Percentiles rank a stretch among this genome's conserved stretches.
Conservation (phyloP, 2,329 filamentous ascomycete genomes). For the Epichloe sylvatica region DNA sequence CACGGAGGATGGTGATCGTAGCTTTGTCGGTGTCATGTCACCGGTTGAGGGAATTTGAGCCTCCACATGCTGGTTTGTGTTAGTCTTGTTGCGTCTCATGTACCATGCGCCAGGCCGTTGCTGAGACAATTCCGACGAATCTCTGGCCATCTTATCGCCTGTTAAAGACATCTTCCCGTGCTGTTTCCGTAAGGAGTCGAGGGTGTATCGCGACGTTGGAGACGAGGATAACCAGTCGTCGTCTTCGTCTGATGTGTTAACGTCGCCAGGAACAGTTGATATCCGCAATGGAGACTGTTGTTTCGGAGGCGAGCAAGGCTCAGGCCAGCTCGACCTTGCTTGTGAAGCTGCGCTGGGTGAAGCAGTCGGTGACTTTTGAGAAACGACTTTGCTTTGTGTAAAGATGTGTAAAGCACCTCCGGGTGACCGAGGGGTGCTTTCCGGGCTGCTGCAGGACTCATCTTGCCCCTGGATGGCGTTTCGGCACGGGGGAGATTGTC, state of each 20-base stretch:
- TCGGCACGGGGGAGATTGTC: not conserved
- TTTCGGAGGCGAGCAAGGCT: not conserved
- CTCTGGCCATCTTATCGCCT: slow-evolving; percentile 14
- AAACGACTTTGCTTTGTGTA: not conserved
- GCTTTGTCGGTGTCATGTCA: slow-evolving; percentile 5
- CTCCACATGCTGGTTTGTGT: not conserved
- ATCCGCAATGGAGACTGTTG: slow-evolving; percentile 1
- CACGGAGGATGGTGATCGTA: not conserved
- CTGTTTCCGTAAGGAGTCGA: slow-evolving; percentile 1
- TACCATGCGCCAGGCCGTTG: slow-evolving; percentile 13
- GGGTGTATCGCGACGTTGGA: slow-evolving; percentile 13
- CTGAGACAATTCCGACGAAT: slow-evolving; percentile 4
- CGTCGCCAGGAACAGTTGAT: not conserved
- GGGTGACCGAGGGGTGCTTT: slow-evolving; percentile 1
- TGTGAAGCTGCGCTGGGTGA: not conserved
- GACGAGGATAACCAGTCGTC: not conserved
- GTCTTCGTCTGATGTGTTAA: not conserved
- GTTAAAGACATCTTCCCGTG: slow-evolving; percentile 18
- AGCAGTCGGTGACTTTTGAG: not conserved
- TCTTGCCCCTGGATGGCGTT: slow-evolving; percentile 6
- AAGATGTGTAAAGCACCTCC: not conserved
- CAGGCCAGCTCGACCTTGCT: not conserved
- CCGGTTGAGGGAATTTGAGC: not conserved
- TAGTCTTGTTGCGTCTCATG: slow-evolving; percentile 8
- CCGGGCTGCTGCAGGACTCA: not conserved